Evolutionary conservation across 2,329 filamentous ascomycete genomes (phyloP), one percentile per base, ranked within the genome.

Genomic region (Phaeomoniella chlamydospora): DNA sequence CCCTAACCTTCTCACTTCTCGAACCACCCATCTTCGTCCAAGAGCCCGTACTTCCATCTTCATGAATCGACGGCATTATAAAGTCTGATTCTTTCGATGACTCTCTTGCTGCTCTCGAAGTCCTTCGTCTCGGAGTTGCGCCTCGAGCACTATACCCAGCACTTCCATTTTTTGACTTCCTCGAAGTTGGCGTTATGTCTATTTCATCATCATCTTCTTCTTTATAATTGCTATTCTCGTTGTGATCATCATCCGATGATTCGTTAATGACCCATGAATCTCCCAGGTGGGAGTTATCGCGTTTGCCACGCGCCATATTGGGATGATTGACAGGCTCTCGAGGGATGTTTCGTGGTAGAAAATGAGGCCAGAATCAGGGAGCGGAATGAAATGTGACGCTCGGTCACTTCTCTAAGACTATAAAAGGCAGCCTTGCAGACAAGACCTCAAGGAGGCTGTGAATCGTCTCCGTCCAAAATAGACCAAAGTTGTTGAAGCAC

Each of bases 51-150:
- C 16, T 18, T 17, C 32, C 32, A 18, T 34, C 16, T 34, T 34
- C 32, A 34, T 34, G 32, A 18, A 42, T 31, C 11, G 38, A 41
- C 13, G 46, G 46, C 46, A 48, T 48, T 29, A 47, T 43, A 30
- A 48, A 43, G 14, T 46, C 36, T 15, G 43, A 43, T 36, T 38
- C 44, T 17, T 3, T 10, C 9, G 11, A 17, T n/a, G 38, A 6
- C 5, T 32, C 4, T 5, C 14, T 16, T 10, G 16, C 5, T 29
- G 15, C 19, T 10, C 34, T 15, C 11, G 34, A 36, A 31, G 17
- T 14, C 15, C 18, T 30, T 11, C 14, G 18, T 14, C 11, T 36
- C 12, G 16, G 4, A 29, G 17, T 14, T n/a, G 15, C 16, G 35
- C 10, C 10, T 33, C 10, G 10, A 33, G 10, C 10, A 11, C 15